Conservation (phyloP, 2,329 filamentous ascomycete genomes). For the Stachybotrys chlorohalonatus region DNA sequence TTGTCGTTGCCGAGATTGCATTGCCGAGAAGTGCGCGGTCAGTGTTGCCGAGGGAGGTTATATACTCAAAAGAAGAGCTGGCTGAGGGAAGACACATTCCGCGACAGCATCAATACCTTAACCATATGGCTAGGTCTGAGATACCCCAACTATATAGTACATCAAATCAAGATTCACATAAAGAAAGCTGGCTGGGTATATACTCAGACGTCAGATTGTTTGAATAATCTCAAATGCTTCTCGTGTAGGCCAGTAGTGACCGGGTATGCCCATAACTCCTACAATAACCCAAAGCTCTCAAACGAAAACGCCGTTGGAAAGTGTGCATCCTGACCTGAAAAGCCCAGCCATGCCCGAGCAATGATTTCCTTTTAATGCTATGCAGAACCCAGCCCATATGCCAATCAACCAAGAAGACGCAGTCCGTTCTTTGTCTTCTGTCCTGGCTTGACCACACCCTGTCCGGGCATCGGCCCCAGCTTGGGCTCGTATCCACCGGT, state of each 20-base stretch:
- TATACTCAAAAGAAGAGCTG: neutral
- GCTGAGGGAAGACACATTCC: neutral
- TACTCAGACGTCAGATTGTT: neutral
- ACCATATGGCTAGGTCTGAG: neutral
- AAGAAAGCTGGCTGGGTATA: neutral
- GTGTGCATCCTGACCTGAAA: neutral
- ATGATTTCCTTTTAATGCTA: too few relatives aligned
- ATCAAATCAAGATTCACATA: neutral
- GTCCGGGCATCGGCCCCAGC: conserved; percentile 38
- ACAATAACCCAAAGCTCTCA: neutral
- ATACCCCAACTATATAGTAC: neutral
- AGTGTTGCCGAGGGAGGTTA: neutral
- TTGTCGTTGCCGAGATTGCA: neutral
- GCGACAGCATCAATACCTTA: neutral
- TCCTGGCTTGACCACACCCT: conserved; percentile 51
- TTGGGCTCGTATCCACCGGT: conserved; percentile 36
- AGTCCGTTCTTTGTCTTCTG: conserved; percentile 61
- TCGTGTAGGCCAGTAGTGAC: neutral
- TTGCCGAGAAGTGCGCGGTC: neutral
- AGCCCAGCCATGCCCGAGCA: too few relatives aligned
- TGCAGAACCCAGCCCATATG: neutral
- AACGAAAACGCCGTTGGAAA: neutral
- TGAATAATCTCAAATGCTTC: neutral
- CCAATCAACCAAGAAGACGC: conserved; percentile 45
- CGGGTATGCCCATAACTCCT: neutral